These are phyloP conservation scores for Diaporthe destruens DNA, from an alignment of 2,329 filamentous ascomycete species.

Conservation along the genomic window DNA sequence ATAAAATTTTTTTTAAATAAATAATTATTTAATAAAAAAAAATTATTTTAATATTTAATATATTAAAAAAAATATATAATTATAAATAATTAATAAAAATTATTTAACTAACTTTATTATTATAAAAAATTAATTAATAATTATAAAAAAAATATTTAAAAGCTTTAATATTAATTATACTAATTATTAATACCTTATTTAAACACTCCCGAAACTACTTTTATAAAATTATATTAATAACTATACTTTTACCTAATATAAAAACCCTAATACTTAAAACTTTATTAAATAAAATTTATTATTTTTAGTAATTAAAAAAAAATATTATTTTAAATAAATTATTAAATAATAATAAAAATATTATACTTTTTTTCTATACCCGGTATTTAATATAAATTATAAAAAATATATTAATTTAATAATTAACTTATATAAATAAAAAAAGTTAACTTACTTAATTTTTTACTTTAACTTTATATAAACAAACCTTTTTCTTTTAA, in stretches of 20 bases:
- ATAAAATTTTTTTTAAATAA: neutral
- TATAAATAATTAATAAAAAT: neutral
- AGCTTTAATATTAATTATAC: neutral
- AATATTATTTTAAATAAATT: neutral
- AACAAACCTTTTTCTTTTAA: too few species aligned
- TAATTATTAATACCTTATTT: too few species aligned
- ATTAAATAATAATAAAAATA: neutral
- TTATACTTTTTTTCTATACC: too few species aligned
- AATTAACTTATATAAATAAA: too few species aligned
- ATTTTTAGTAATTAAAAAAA: neutral
- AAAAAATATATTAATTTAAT: too few species aligned
- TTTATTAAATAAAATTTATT: neutral
- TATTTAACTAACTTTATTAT: neutral
- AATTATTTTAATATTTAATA: neutral
- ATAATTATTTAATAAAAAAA: neutral
- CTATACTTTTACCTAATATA: neutral
- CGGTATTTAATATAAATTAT: too few species aligned
- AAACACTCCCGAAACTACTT: neutral
- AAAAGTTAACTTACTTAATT: too few species aligned
- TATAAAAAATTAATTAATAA: neutral
- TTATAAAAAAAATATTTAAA: neutral
- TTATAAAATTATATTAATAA: neutral
- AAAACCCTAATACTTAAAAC: neutral
- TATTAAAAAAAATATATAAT: neutral
- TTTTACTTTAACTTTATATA: too few species aligned